Conservation (phyloP, 164 flowering plant genomes). For the Malania oleifera region DNA sequence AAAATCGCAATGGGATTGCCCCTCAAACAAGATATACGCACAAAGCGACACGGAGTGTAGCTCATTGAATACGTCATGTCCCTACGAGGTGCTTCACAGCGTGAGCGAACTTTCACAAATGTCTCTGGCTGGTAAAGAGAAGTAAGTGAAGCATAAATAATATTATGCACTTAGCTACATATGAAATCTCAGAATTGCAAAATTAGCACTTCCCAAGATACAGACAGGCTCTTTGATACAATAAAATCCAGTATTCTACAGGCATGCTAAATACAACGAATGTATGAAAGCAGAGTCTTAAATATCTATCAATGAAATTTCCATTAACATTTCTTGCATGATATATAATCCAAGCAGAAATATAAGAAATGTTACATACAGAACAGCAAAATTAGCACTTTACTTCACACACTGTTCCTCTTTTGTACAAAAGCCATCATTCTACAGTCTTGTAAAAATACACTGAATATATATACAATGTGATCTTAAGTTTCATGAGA, state of each 20-base stretch:
- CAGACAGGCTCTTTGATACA: too few relatives aligned
- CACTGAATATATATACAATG: too few relatives aligned
- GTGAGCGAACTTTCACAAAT: conserved; percentile 79
- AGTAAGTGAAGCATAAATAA: neutral
- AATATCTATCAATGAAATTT: too few relatives aligned
- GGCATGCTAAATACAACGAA: too few relatives aligned
- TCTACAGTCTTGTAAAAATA: too few relatives aligned
- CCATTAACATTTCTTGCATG: too few relatives aligned
- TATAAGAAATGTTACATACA: neutral
- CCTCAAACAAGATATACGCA: conserved; percentile 85
- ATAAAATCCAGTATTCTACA: too few relatives aligned
- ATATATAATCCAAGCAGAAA: too few relatives aligned
- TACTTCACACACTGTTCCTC: too few relatives aligned
- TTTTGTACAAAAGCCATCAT: too few relatives aligned
- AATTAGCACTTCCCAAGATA: neutral
- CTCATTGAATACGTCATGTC: conserved; percentile 86
- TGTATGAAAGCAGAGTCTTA: too few relatives aligned
- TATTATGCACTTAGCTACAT: neutral
- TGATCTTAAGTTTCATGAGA: too few relatives aligned
- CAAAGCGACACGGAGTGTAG: conserved; percentile 89
- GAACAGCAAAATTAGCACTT: neutral
- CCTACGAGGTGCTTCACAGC: conserved; percentile 96
- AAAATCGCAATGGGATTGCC: conserved; percentile 92
- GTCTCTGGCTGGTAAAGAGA: conserved; percentile 74
- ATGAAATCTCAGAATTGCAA: neutral